Conservation (phyloP, 306 rosid species). For the Quercus berberidifolia region DNA sequence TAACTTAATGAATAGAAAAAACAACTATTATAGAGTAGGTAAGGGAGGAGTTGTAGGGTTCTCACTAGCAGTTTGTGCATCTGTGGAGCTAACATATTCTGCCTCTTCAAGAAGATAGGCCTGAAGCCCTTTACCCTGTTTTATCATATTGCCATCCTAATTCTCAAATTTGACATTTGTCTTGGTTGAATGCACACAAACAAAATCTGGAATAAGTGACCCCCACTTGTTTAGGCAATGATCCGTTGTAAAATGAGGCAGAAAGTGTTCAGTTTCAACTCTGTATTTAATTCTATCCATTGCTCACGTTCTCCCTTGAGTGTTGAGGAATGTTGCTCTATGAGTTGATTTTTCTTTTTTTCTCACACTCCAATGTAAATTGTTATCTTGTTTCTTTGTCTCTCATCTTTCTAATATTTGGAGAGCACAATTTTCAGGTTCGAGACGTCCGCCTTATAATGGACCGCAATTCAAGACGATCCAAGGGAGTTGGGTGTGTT, state of each 20-base stretch:
- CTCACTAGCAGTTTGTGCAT: background rate
- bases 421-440: slow-evolving; percentile 48
- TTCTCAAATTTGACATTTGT: background rate
- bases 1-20: background rate
- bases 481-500: slow-evolving; percentile 96
- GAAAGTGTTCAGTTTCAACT: background rate
- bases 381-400: slow-evolving; percentile 6
- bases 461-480: slow-evolving; percentile 98
- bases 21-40: background rate
- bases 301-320: background rate
- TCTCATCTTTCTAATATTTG: background rate
- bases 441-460: slow-evolving; percentile 96
- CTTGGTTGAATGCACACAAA: background rate
- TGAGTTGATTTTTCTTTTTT: background rate
- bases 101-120: background rate
- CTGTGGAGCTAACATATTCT: background rate
- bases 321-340: background rate
- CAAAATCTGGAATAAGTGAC: background rate
- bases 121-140: background rate
- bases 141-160: background rate
- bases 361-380: background rate
- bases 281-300: background rate
- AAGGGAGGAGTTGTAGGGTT: background rate
- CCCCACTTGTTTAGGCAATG: background rate
- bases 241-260: background rate